Evolutionary conservation across 2,329 filamentous ascomycete genomes (phyloP), one percentile per base, ranked within the genome.

Genomic region (Apiospora sp.): DNA sequence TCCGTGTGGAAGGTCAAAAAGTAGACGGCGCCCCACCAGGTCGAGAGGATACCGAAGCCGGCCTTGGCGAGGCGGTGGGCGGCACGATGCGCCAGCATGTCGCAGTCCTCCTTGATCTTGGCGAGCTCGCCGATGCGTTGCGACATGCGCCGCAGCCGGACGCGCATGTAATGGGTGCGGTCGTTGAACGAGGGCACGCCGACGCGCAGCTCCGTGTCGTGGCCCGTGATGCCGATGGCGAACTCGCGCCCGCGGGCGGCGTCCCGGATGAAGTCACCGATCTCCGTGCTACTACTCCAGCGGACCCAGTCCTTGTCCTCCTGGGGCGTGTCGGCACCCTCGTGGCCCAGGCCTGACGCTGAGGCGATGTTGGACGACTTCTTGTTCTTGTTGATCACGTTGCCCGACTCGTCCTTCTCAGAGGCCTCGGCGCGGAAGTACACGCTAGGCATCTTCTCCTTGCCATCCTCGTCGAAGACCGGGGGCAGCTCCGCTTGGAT

Each of bases 201-300:
- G 8, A 98, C 92, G 22, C 91, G 89, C 76, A 98, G 92, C 76
- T 94, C 90, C 19, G 83, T 76, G 14, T 81, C 75, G 72, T 86
- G 84, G 0, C 94, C 94, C 79, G 97, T 93, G 72, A 98, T 94
- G 71, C 92, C 90, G 61, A 98, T 91, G 3, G 92, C 91, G 79
- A 98, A 98, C 79, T 97, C 94, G 71, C 93, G 91, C 0, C 93
- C 94, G 3, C 94, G 87, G 0, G 95, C 94, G 0, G 95, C 95
- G 80, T 98, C 95, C 12, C 94, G 91, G 75, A 98, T 96, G 79
- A 98, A 98, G 83, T 98, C 95, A 13, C 95, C 95, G 44, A 98
- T 93, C 80, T 98, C 95, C 0, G 95, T 98, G 43, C 92, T 94
- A 58, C 91, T 91, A 64, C 92, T 95, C 95, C 95, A 98, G 43